Base-by-base conservation (phyloP, 331 rosid species). In the Arachis monticola region DNA sequence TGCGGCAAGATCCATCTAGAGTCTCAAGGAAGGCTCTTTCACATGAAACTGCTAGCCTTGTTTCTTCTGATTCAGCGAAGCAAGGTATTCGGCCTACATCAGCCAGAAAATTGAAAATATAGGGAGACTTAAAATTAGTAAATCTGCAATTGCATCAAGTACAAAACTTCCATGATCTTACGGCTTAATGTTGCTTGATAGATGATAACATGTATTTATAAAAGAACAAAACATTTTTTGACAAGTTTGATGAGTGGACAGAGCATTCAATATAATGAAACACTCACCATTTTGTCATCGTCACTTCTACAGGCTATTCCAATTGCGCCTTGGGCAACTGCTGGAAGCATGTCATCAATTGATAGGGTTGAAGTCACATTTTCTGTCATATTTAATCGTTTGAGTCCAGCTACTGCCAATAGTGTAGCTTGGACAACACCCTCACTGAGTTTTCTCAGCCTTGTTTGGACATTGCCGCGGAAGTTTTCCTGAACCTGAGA, bases 241-340 rank as follows among this genome's bases (percentile, higher is more conserved):
- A 31, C 32, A 67, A 46, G 50, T 14, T 7, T 31, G 44, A 45
- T 69, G 62, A 69, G 64, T 2, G 62, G 44, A 32, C 68, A 61
- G 76, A 61, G 60, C 10, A 1, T 50, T 5, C 48, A 59, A 67
- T 50, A 27, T 12, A 69, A 14, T 60, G 60, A 68, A 14, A 79
- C 56, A 78, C 85, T 5, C 74, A 93, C 98, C 97, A 93, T 93
- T 80, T 85, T 87, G 74, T 89, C 83, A 53, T 89, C 97, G 48
- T 86, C 60, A 22, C 76, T 90, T 77, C 99, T 90, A 83, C 99
- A 92, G 69, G 97, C 97, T 78, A 94, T 90, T 77, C 99, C 97
- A 66, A 94, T 94, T 11, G 99, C 99, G 70, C 99, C 99, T 83
- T 94, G 99, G 56, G 99, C 99, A 79, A 94, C 99, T 48, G 99